Percentiles rank a stretch among this genome's conserved stretches.
phyloP scores from a whole-genome alignment of 75 land plant genomes.

The Pinus tabuliformis region DNA sequence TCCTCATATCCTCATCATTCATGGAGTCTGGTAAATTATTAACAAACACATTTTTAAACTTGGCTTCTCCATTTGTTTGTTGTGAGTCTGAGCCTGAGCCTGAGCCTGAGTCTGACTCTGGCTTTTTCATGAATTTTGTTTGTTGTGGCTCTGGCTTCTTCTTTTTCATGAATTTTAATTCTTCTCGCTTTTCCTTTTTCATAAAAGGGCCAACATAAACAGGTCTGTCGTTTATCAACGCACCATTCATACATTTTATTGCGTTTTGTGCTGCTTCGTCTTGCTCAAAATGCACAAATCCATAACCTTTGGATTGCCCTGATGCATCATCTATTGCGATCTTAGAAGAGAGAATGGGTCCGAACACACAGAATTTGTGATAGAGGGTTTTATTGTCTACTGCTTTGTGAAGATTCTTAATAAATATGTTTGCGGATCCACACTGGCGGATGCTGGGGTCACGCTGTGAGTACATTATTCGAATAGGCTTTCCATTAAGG shows the following conservation, averaged over 20 bases:
- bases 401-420: constrained; percentile 78
- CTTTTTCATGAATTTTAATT: neutral
- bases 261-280: constrained; percentile 75
- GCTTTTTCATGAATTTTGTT: too few relatives aligned
- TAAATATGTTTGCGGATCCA: constrained; percentile 75
- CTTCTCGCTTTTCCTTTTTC: constrained; percentile 76
- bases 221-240: constrained; percentile 71
- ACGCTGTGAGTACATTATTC: constrained; percentile 81
- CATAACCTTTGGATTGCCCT: constrained; percentile 81
- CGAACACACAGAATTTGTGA: constrained; percentile 76
- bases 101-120: too few relatives aligned
- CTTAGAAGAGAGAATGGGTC: constrained; percentile 83
- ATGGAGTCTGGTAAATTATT: constrained; percentile 62
- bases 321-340: constrained; percentile 57
- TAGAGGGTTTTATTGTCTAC: constrained; percentile 80
- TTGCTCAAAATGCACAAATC: constrained; percentile 80
- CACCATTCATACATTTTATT: constrained; percentile 73
- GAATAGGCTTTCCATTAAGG: constrained; percentile 67
- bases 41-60: constrained; percentile 75
- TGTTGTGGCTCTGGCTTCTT: too few relatives aligned
- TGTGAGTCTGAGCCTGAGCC: too few relatives aligned
- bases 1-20: constrained; percentile 43
- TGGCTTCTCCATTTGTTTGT: constrained; percentile 18
- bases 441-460: constrained; percentile 67
- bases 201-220: constrained; percentile 81